These are phyloP conservation scores for Microcyclosporella mali DNA, from an alignment of 2,329 filamentous ascomycete species.

Conservation along the genomic window DNA sequence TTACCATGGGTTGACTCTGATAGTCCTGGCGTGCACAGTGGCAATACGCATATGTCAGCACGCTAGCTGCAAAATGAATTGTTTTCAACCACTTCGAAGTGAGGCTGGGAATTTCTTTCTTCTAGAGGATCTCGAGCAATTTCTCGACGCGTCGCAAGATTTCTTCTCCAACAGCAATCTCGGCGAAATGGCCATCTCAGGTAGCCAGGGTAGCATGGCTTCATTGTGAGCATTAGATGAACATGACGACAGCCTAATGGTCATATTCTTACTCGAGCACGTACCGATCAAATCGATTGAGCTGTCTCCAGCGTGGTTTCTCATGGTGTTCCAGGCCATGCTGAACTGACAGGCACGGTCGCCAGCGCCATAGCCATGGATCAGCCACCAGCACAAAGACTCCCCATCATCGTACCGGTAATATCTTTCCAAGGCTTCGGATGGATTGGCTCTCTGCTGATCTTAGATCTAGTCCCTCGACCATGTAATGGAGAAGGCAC, in stretches of 20 bases:
- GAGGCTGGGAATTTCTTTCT: too few relatives aligned
- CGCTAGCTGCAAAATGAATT: too few relatives aligned
- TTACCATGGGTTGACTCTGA: constrained; percentile 21
- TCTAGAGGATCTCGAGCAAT: too few relatives aligned
- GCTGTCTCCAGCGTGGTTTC: constrained; percentile 14
- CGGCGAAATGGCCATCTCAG: too few relatives aligned
- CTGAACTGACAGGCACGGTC: constrained; percentile 20
- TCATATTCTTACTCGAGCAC: constrained; percentile 8
- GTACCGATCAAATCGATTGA: constrained; percentile 9
- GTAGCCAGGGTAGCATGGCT: too few relatives aligned
- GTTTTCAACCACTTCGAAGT: too few relatives aligned
- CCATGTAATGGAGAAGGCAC: constrained; percentile 37
- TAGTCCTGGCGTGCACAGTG: constrained; percentile 7
- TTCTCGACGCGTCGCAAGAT: too few relatives aligned
- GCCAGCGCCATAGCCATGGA: constrained; percentile 12
- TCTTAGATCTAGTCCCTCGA: constrained; percentile 39
- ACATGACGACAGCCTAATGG: constrained; percentile 12
- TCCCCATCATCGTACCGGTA: constrained; percentile 42
- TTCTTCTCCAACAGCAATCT: too few relatives aligned
- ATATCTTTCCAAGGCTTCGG: constrained; percentile 43
- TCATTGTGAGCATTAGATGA: too few relatives aligned
- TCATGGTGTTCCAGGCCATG: constrained; percentile 19
- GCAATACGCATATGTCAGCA: too few relatives aligned
- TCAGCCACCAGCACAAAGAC: constrained; percentile 30
- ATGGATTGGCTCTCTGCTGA: constrained; percentile 35